Conservation (phyloP, 805 yeast species). For the Teunomyces kruisii region DNA sequence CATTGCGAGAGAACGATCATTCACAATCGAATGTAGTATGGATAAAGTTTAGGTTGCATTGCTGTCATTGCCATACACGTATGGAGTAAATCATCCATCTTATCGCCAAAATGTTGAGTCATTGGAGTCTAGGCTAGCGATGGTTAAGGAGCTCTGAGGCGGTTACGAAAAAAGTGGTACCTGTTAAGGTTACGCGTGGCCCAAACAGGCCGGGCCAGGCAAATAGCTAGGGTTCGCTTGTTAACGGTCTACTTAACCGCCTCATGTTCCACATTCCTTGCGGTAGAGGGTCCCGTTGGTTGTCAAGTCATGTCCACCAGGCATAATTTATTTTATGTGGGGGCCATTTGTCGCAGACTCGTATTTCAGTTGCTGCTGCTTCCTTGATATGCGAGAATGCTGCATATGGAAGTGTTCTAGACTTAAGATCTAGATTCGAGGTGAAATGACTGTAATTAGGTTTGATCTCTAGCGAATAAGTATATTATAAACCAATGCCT, state of each 20-base stretch:
- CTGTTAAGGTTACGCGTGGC: too few relatives aligned
- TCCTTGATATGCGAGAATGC: not conserved
- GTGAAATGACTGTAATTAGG: not conserved
- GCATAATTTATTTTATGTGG: too few relatives aligned
- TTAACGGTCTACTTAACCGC: too few relatives aligned
- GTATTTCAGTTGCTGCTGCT: not conserved
- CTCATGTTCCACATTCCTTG: too few relatives aligned
- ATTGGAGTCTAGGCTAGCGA: not conserved
- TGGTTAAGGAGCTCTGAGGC: too few relatives aligned
- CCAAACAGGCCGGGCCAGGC: too few relatives aligned
- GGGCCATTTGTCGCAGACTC: not conserved
- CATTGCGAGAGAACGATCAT: not conserved
- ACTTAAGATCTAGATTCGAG: slow-evolving; percentile 3
- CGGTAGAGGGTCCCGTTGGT: too few relatives aligned
- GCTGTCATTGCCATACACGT: not conserved
- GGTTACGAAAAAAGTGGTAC: too few relatives aligned
- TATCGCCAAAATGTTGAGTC: not conserved
- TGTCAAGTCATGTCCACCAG: too few relatives aligned
- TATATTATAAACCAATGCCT: slow-evolving; percentile 1
- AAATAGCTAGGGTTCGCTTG: too few relatives aligned
- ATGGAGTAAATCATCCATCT: too few relatives aligned
- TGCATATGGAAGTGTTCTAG: slow-evolving; percentile 1
- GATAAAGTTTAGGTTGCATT: not conserved
- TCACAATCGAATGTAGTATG: not conserved
- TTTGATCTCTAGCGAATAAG: not conserved